A percentile compares a stretch with the other conserved stretches of the same genome.
Evolutionary conservation across 345 rosid species (phyloP).

Genomic region (Barbarea vulgaris): DNA sequence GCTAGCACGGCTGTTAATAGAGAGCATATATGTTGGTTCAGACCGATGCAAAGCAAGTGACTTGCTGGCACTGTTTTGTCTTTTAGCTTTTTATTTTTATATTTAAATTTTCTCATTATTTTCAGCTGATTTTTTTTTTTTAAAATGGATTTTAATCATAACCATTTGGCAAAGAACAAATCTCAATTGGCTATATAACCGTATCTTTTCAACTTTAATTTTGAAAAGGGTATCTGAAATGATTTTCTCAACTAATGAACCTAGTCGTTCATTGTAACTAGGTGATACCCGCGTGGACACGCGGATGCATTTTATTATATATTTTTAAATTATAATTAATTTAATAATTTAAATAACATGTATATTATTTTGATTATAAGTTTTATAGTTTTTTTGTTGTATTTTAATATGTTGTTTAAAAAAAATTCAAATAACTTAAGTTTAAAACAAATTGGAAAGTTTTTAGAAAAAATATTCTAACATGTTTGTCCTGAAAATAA

Average conservation of each 20-base stretch:
- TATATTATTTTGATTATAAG: too few relatives aligned
- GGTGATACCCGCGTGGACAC: too few relatives aligned
- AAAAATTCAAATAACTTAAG: too few relatives aligned
- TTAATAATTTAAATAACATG: too few relatives aligned
- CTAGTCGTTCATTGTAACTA: slow-evolving; percentile 7
- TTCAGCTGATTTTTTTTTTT: not conserved
- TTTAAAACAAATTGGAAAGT: too few relatives aligned
- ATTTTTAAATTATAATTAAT: too few relatives aligned
- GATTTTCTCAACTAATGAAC: slow-evolving; percentile 22
- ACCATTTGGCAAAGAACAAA: not conserved
- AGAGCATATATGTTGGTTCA: slow-evolving; percentile 43
- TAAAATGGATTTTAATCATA: not conserved
- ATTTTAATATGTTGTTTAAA: too few relatives aligned
- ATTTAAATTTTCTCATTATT: not conserved
- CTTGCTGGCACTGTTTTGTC: slow-evolving; percentile 56
- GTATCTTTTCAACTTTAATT: not conserved
- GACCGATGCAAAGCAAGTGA: slow-evolving; percentile 39
- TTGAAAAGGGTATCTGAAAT: not conserved
- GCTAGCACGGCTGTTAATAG: slow-evolving; percentile 49
- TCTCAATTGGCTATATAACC: slow-evolving; percentile 10
- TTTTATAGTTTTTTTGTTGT: too few relatives aligned
- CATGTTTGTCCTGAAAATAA: too few relatives aligned
- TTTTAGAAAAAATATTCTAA: too few relatives aligned
- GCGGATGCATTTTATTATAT: too few relatives aligned
- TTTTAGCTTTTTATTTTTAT: not conserved